phyloP scores from a whole-genome alignment of 805 yeast genomes.

The Wickerhamomyces bovis region DNA sequence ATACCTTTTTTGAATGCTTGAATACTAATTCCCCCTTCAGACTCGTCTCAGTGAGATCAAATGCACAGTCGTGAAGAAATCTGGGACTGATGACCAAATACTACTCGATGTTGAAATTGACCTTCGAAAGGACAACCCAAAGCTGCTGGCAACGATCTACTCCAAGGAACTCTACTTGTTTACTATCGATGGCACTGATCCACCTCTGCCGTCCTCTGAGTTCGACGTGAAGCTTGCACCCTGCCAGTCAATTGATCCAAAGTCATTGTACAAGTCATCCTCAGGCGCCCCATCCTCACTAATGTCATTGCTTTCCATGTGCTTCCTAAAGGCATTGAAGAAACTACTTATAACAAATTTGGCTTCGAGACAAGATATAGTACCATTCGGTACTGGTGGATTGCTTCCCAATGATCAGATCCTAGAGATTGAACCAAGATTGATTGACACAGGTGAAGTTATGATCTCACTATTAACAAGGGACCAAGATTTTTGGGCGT shows the following conservation, averaged over 20 bases:
- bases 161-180: conserved; percentile 40
- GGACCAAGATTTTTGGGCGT: conserved; percentile 25
- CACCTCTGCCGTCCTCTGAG: conserved; percentile 27
- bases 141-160: conserved; percentile 31
- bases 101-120: conserved; percentile 36
- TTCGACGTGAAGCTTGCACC: conserved; percentile 13
- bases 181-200: conserved; percentile 30
- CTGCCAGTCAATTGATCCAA: conserved; percentile 15
- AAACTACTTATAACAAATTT: conserved; percentile 32
- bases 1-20: not conserved
- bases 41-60: conserved; percentile 13
- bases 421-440: conserved; percentile 41
- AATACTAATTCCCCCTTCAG: not conserved
- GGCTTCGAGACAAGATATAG: conserved; percentile 28
- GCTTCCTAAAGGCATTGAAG: conserved; percentile 45
- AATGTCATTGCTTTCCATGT: conserved; percentile 30
- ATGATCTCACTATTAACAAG: conserved; percentile 29
- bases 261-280: conserved; percentile 9
- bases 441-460: conserved; percentile 40
- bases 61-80: conserved; percentile 12
- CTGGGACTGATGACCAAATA: conserved; percentile 31
- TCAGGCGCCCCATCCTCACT: conserved; percentile 27
- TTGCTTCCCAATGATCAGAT: conserved; percentile 26
- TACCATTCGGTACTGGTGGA: conserved; percentile 48
- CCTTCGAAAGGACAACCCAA: conserved; percentile 29